These are phyloP conservation scores for Beta corolliflora DNA, from an alignment of 179 eudicot species.

Conservation along the genomic window DNA sequence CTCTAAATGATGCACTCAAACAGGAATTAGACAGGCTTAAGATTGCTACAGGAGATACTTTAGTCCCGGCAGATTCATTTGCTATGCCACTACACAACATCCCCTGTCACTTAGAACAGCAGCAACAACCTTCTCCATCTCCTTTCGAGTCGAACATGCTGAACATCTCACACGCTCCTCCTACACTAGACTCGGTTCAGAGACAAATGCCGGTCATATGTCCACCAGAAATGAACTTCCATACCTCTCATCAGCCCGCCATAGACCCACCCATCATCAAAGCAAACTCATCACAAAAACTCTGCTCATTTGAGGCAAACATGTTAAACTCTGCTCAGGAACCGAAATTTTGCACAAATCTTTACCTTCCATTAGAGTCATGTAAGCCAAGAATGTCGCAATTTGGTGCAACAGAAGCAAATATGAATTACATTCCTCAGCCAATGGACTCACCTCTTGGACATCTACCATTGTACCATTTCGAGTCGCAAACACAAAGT, in stretches of 20 bases:
- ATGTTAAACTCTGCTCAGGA: conserved; percentile 2
- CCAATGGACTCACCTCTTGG: conserved; percentile 20
- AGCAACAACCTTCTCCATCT: conserved; percentile 38
- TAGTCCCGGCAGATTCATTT: conserved; percentile 48
- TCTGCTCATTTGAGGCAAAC: conserved; percentile 1
- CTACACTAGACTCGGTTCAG: conserved; percentile 1
- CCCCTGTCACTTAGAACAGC: conserved; percentile 39
- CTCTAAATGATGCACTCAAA: conserved; percentile 79
- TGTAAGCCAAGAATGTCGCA: conserved; percentile 20
- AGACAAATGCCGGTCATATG: background rate
- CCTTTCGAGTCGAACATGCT: conserved; percentile 38
- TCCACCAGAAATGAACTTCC: background rate
- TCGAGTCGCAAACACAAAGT: conserved; percentile 22
- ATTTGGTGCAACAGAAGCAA: conserved; percentile 11
- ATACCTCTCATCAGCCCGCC: conserved; percentile 1
- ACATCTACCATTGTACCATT: conserved; percentile 18
- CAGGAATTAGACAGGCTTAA: conserved; percentile 44
- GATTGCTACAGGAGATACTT: conserved; percentile 22
- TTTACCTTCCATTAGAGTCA: conserved; percentile 22
- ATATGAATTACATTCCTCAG: conserved; percentile 13
- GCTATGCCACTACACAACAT: conserved; percentile 49
- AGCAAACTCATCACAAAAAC: no score
- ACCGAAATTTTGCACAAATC: conserved; percentile 1
- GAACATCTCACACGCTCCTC: background rate
- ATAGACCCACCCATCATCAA: background rate